Evolutionary conservation across 805 yeast genomes (phyloP).

Genomic region (Kurtzmaniella fragi): DNA sequence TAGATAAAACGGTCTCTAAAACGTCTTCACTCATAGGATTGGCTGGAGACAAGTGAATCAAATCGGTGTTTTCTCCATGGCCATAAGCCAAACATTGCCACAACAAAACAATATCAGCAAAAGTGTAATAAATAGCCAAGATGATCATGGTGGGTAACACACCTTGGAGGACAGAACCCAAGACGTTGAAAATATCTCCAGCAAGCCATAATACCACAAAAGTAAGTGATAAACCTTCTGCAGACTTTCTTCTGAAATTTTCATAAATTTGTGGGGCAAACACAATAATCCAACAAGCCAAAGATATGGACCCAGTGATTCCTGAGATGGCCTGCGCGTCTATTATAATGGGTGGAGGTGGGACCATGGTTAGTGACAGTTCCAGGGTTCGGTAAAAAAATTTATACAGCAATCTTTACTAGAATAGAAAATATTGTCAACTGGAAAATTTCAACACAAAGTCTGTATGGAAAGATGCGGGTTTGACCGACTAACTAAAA

Average conservation of each 20-base stretch:
- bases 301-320: slow-evolving; percentile 79
- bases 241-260: slow-evolving; percentile 75
- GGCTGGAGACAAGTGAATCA: slow-evolving; percentile 82
- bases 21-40: slow-evolving; percentile 74
- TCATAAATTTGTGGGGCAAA: slow-evolving; percentile 97
- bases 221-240: slow-evolving; percentile 84
- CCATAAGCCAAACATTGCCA: slow-evolving; percentile 83
- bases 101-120: slow-evolving; percentile 81
- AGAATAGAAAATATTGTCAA: no score
- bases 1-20: slow-evolving; percentile 53
- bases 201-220: slow-evolving; percentile 88
- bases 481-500: no score
- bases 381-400: background rate
- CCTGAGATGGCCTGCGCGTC: slow-evolving; percentile 74
- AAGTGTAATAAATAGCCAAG: slow-evolving; percentile 85
- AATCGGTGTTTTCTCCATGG: slow-evolving; percentile 55
- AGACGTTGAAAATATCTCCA: slow-evolving; percentile 90
- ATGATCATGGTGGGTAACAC: slow-evolving; percentile 93
- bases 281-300: slow-evolving; percentile 97
- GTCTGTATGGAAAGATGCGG: no score
- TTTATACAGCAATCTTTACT: no score
- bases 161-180: slow-evolving; percentile 87
- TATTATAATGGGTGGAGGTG: slow-evolving; percentile 61
- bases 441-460: no score
- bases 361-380: slow-evolving; percentile 34